Conservation (phyloP, 1,284 basidiomycete species). For the Abortiporus biennis region DNA sequence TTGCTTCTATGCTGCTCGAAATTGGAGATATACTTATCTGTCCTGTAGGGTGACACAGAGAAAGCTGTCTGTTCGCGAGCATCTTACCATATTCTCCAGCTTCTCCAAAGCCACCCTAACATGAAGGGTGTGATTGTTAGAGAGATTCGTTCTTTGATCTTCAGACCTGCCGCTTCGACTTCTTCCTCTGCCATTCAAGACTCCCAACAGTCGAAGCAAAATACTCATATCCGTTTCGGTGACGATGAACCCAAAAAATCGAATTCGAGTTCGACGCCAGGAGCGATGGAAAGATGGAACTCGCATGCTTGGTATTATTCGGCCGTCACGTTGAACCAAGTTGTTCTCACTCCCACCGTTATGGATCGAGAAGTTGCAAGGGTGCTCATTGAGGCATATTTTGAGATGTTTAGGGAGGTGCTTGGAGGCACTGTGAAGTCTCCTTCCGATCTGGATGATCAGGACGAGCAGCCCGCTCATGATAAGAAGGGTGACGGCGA, state of each 20-base stretch:
- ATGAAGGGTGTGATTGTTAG: constrained; percentile 93
- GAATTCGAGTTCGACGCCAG: constrained; percentile 12
- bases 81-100: constrained; percentile 84
- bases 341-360: constrained; percentile 65
- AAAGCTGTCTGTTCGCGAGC: constrained; percentile 86
- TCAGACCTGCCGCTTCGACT: constrained; percentile 46
- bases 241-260: constrained; percentile 20
- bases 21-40: not conserved
- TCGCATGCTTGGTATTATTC: constrained; percentile 73
- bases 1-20: not conserved
- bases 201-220: constrained; percentile 20
- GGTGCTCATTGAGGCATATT: constrained; percentile 87
- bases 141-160: constrained; percentile 79
- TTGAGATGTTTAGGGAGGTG: constrained; percentile 90
- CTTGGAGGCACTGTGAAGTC: constrained; percentile 40
- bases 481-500: constrained; percentile 17
- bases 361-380: constrained; percentile 76
- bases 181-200: constrained; percentile 29
- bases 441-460: constrained; percentile 28
- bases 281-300: constrained; percentile 24
- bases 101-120: constrained; percentile 86
- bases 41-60: constrained; percentile 78
- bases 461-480: constrained; percentile 26
- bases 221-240: constrained; percentile 33
- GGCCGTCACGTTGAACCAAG: constrained; percentile 91